Evolutionary conservation across 2,329 filamentous ascomycete species (phyloP).

Genomic region (Nannizzia gypsea): DNA sequence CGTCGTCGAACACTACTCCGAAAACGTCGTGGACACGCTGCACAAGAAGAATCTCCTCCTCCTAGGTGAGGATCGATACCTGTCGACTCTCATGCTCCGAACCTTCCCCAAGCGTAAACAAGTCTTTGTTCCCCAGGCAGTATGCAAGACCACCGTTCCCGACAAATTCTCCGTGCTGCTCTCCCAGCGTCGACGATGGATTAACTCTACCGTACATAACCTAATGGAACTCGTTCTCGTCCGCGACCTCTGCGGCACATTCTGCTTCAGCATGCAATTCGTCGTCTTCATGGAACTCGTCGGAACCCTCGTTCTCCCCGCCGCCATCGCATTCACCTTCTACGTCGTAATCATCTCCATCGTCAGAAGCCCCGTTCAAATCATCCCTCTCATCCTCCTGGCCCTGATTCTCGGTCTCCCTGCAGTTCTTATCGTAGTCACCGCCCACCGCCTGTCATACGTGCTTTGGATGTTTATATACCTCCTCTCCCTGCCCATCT

Average conservation of each 20-base stretch:
- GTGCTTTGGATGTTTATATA: slow-evolving; percentile 97
- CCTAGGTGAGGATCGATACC: slow-evolving; percentile 84
- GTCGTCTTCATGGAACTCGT: slow-evolving; percentile 91
- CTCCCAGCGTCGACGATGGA: slow-evolving; percentile 93
- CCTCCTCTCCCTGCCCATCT: slow-evolving; percentile 79
- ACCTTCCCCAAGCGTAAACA: slow-evolving; percentile 99
- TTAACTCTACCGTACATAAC: slow-evolving; percentile 98
- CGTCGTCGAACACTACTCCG: slow-evolving; percentile 97
- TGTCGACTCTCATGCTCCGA: slow-evolving; percentile 94
- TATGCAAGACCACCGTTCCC: slow-evolving; percentile 96
- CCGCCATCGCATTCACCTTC: slow-evolving; percentile 91
- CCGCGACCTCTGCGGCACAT: slow-evolving; percentile 90
- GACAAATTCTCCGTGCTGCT: slow-evolving; percentile 84
- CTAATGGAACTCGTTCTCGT: slow-evolving; percentile 95
- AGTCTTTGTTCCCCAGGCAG: slow-evolving; percentile 93
- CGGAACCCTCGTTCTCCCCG: slow-evolving; percentile 86
- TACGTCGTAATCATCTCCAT: slow-evolving; percentile 90
- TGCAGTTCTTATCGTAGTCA: slow-evolving; percentile 80
- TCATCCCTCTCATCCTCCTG: slow-evolving; percentile 82
- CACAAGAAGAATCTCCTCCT: slow-evolving; percentile 95
- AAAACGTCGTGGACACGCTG: slow-evolving; percentile 95
- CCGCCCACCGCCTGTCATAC: slow-evolving; percentile 85
- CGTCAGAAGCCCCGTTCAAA: slow-evolving; percentile 59
- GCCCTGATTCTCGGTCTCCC: slow-evolving; percentile 87
- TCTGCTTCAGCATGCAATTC: slow-evolving; percentile 99